Conservation (phyloP, 2,329 filamentous ascomycete genomes). For the Fusarium sp. region DNA sequence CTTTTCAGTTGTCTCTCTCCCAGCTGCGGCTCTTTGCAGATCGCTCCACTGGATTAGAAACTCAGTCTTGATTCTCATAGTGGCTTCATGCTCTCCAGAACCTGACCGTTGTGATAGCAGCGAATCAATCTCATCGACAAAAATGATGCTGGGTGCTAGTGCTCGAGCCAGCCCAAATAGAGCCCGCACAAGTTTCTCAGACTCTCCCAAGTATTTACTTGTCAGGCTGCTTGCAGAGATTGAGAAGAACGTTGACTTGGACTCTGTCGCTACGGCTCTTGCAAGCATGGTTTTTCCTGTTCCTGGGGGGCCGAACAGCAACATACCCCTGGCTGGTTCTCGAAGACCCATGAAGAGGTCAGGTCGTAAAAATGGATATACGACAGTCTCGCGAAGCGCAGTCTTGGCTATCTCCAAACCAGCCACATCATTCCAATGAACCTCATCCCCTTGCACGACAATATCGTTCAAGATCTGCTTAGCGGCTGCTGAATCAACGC, state of each 20-base stretch:
- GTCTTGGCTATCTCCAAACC: constrained; percentile 90
- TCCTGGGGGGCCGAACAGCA: constrained; percentile 95
- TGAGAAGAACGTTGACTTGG: constrained; percentile 93
- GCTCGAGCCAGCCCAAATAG: constrained; percentile 89
- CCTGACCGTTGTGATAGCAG: constrained; percentile 85
- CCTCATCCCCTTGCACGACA: constrained; percentile 91
- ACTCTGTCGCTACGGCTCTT: constrained; percentile 89
- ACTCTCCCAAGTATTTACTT: constrained; percentile 95
- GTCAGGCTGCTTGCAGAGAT: constrained; percentile 95
- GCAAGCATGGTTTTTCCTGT: constrained; percentile 99
- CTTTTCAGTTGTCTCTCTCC: constrained; percentile 73
- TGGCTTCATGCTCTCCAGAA: constrained; percentile 90
- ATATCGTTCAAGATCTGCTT: constrained; percentile 97
- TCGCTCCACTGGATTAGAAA: constrained; percentile 98
- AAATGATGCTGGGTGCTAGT: constrained; percentile 94
- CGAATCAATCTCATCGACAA: constrained; percentile 98
- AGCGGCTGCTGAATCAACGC: constrained; percentile 82
- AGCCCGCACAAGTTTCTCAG: constrained; percentile 93
- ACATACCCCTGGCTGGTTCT: constrained; percentile 93
- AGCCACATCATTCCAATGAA: constrained; percentile 93
- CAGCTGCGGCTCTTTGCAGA: constrained; percentile 88
- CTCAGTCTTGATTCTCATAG: constrained; percentile 93
- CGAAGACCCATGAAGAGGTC: constrained; percentile 96
- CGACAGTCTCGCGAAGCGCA: constrained; percentile 92
- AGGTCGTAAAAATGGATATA: constrained; percentile 94